Base-by-base conservation (phyloP, 2,329 filamentous ascomycete species). In the Exserohilum turcica region DNA sequence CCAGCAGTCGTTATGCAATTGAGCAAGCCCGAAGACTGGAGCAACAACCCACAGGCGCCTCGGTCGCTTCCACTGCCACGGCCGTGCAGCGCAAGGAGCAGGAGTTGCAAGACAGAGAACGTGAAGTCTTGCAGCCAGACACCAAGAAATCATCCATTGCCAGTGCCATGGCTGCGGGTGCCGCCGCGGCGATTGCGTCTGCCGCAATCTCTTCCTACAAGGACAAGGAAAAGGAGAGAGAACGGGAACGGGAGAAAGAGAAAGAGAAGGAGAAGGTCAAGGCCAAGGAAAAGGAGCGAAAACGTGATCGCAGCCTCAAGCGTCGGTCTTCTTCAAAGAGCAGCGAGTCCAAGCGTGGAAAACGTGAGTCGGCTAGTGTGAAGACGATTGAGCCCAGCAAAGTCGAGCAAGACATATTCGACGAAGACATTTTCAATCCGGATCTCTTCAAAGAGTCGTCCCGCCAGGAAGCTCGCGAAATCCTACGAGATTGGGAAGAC, bases 351-450 rank as follows among this genome's bases (percentile, higher is more conserved):
- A 62, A 52, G 51, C 56, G 29, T 15, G 54, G 60, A 32, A 65
- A 61, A 51, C 54, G 62, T 13, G 68, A 71, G 39, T 68, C 73
- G 18, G 66, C 66, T 27, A 61, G 42, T 19, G 72, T 76, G 16
- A 67, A 71, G 27, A 70, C 71, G 5, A 64, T 77, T 21, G 73
- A 73, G 35, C 71, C 71, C 6, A 73, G 69, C 53, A 66, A 65
- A 29, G 55, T 72, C 12, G 61, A 57, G 13, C 67, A 72, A 28
- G 70, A 73, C 50, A 71, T 73, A 19, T 66, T 66, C 48, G 77
- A 80, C 40, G 78, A 80, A 12, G 77, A 79, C 13, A 73, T 80
- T 31, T 78, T 76, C 59, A 74, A 80, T 37, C 77, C 74, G 0
- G 68, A 78, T 32, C 75, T 78, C 33, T 80, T 80, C 67, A 76